Evolutionary conservation across 2,329 filamentous ascomycete species (phyloP).

Genomic region (Cryoendolithus antarcticus): DNA sequence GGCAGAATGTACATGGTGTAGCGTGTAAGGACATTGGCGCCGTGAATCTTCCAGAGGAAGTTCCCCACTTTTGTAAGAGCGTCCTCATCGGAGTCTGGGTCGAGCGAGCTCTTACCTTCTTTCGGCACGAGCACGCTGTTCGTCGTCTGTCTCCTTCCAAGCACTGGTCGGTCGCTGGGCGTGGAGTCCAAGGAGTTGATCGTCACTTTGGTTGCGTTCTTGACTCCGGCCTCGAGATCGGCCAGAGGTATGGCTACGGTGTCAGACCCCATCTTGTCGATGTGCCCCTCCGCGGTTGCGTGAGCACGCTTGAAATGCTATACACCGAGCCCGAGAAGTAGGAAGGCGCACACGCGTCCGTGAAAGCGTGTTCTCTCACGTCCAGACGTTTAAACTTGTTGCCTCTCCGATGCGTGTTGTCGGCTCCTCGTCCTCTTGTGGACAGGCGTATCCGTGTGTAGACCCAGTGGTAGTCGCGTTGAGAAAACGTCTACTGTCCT

Average conservation of each 20-base stretch:
- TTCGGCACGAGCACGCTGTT: slow-evolving; percentile 6
- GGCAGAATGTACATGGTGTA: slow-evolving; percentile 59
- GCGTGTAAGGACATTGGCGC: slow-evolving; percentile 51
- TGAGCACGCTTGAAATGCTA: too few relatives aligned
- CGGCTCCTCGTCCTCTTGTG: too few relatives aligned
- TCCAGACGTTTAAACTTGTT: too few relatives aligned
- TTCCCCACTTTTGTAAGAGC: slow-evolving; percentile 54
- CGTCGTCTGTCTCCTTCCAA: slow-evolving; percentile 10
- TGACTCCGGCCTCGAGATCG: slow-evolving; percentile 11
- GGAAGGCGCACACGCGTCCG: too few relatives aligned
- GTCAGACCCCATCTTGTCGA: too few relatives aligned
- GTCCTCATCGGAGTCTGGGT: slow-evolving; percentile 31
- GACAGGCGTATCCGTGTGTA: too few relatives aligned
- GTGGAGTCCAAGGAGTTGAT: slow-evolving; percentile 1
- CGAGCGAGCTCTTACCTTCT: slow-evolving; percentile 3
- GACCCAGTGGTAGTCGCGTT: too few relatives aligned
- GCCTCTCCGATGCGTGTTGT: too few relatives aligned
- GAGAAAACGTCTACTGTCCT: too few relatives aligned
- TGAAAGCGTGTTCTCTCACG: too few relatives aligned
- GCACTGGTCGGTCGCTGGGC: slow-evolving; percentile 7
- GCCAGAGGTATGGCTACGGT: slow-evolving; percentile 1
- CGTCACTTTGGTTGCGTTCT: slow-evolving; percentile 5
- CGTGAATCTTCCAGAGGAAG: slow-evolving; percentile 52
- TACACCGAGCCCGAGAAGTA: too few relatives aligned
- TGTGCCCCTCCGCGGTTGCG: too few relatives aligned